Evolutionary conservation across 441 rosid species (phyloP).

Genomic region (Mallotus repandus): DNA sequence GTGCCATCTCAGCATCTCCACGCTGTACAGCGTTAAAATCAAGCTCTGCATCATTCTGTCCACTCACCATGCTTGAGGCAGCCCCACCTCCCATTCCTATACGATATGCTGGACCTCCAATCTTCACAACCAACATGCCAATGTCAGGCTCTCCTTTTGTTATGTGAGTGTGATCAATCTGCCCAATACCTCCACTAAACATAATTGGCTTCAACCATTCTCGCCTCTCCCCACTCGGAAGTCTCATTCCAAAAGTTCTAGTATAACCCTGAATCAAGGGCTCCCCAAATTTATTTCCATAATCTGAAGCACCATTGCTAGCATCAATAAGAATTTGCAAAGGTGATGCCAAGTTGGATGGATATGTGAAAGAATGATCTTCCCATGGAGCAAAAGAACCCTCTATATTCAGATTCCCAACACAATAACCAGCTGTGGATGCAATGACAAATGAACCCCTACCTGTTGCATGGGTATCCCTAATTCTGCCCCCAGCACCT

Average conservation of each 20-base stretch:
- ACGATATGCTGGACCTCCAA: slow-evolving; percentile 98
- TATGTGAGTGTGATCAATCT: slow-evolving; percentile 84
- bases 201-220: slow-evolving; percentile 99
- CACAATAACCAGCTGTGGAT: slow-evolving; percentile 85
- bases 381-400: slow-evolving; percentile 96
- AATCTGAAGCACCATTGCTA: slow-evolving; percentile 96
- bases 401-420: slow-evolving; percentile 76
- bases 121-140: slow-evolving; percentile 93
- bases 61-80: slow-evolving; percentile 97
- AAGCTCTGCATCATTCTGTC: slow-evolving; percentile 92
- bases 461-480: slow-evolving; percentile 98
- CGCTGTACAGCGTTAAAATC: slow-evolving; percentile 98
- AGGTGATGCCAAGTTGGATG: slow-evolving; percentile 87
- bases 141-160: slow-evolving; percentile 81
- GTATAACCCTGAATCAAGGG: slow-evolving; percentile 92
- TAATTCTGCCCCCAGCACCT: slow-evolving; percentile 94
- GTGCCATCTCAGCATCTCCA: slow-evolving; percentile 99
- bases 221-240: slow-evolving; percentile 88
- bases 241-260: slow-evolving; percentile 90
- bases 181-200: slow-evolving; percentile 96
- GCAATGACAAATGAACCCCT: slow-evolving; percentile 91
- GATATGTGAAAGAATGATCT: slow-evolving; percentile 71
- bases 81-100: slow-evolving; percentile 99
- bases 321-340: slow-evolving; percentile 85
- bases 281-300: slow-evolving; percentile 95